Base-by-base conservation (phyloP, 2,329 filamentous ascomycete species). In the Pseudogymnoascus sp. region DNA sequence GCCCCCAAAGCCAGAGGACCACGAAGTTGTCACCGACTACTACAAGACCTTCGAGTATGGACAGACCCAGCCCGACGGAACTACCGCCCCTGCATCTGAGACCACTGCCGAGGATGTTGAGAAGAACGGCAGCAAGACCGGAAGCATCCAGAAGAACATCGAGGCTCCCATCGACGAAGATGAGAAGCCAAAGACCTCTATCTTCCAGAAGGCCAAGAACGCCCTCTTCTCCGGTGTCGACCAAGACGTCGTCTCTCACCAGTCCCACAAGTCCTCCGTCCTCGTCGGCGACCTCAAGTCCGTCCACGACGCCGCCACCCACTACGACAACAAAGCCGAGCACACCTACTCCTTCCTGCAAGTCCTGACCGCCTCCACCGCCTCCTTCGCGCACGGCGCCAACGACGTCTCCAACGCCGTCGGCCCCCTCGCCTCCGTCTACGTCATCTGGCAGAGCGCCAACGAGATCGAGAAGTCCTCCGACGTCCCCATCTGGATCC, bases 361-460 rank as follows among this genome's bases (percentile, higher is more conserved):
- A 33, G 31, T 33, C 10, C 31, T 33, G 9, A 33, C 31, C 31
- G 31, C 31, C 31, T 33, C 9, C 2, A 33, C 31, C 31, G 7
- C 31, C 31, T 33, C 31, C 31, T 33, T 33, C 9, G 31, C 31
- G 7, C 31, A 33, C 31, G 31, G 31, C 9, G 31, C 31, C 31
- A 33, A 33, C 31, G 31, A 33, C 9, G 31, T 33, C 9, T 33
- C 31, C 36, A 73, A 80, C 71, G 83, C 85, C 28, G 80, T 86
- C 63, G 85, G 84, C 0, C 86, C 85, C 1, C 87, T 83, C 70
- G 83, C 86, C 1, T 82, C 83, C 62, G 83, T 88, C 69, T 88
- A 79, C 74, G 76, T 82, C 65, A 82, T 86, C 66, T 89, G 84
- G 82, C 69, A 75, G 33, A 78, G 76, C 0, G 83, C 81, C 1